A percentile compares a stretch with the other conserved stretches of the same genome.
Evolutionary conservation across 2,329 filamentous ascomycete species (phyloP).

Genomic region (Diaporthe longicolla): DNA sequence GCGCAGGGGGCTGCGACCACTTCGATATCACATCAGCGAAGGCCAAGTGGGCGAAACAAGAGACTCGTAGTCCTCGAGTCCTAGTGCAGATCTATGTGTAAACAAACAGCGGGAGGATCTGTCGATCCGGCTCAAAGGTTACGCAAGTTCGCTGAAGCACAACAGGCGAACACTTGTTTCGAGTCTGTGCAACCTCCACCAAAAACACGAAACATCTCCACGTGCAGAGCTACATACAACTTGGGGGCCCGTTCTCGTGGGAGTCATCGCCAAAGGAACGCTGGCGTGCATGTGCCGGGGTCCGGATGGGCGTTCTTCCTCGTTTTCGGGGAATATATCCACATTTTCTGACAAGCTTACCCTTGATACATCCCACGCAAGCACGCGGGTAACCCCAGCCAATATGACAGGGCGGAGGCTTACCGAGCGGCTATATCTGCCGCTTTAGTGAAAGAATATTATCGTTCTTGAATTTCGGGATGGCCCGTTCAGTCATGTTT

Average conservation of each 20-base stretch:
- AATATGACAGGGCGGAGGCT: constrained; percentile 22
- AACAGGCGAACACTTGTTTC: constrained; percentile 18
- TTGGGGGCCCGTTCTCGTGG: constrained; percentile 5
- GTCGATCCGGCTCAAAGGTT: not conserved
- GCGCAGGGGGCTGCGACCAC: not conserved
- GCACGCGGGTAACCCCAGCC: constrained; percentile 12
- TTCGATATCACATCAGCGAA: not conserved
- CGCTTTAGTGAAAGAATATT: not conserved
- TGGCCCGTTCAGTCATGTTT: constrained; percentile 20
- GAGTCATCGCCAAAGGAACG: not conserved
- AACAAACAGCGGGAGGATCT: constrained; percentile 1
- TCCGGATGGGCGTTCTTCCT: not conserved
- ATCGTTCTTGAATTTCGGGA: constrained; percentile 18
- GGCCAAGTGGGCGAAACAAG: not conserved
- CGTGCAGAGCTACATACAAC: constrained; percentile 18
- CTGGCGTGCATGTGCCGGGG: not conserved
- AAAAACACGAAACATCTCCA: constrained; percentile 20
- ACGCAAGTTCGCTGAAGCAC: not conserved
- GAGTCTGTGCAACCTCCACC: constrained; percentile 5
- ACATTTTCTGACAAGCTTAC: constrained; percentile 15
- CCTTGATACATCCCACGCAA: constrained; percentile 1
- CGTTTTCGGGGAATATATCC: constrained; percentile 16
- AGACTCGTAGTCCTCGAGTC: not conserved
- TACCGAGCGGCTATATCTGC: constrained; percentile 11
- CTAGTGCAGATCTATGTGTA: not conserved